Evolutionary conservation across 2,329 filamentous ascomycete species (phyloP).

Genomic region (Ophiostoma perfectum): DNA sequence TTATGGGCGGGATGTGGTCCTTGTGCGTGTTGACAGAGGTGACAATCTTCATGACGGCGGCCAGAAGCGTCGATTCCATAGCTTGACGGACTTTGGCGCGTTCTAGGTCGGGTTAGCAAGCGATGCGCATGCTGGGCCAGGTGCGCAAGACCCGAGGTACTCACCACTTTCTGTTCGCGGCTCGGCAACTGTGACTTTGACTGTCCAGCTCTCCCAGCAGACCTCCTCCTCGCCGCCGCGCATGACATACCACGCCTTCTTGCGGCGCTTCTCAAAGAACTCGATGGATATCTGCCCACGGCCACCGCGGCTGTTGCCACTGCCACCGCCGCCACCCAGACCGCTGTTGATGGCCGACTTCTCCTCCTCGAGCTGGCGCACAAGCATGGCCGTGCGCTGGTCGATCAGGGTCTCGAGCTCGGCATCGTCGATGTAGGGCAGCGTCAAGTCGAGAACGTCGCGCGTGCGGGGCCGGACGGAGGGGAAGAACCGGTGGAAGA

Average conservation of each 20-base stretch:
- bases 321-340: slow-evolving; percentile 29
- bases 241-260: slow-evolving; percentile 69
- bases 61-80: slow-evolving; percentile 84
- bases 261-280: slow-evolving; percentile 90
- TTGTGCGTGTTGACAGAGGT: slow-evolving; percentile 82
- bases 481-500: slow-evolving; percentile 97
- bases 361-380: slow-evolving; percentile 67
- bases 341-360: slow-evolving; percentile 34
- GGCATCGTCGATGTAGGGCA: slow-evolving; percentile 83
- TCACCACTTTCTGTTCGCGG: slow-evolving; percentile 68
- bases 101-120: slow-evolving; percentile 48
- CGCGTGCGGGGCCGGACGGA: slow-evolving; percentile 74
- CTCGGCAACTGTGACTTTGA: slow-evolving; percentile 89
- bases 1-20: slow-evolving; percentile 95
- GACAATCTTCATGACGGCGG: slow-evolving; percentile 84
- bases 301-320: slow-evolving; percentile 43
- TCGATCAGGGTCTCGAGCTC: slow-evolving; percentile 93
- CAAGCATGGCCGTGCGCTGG: slow-evolving; percentile 71
- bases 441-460: slow-evolving; percentile 83
- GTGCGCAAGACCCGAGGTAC: neutral
- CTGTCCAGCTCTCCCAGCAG: slow-evolving; percentile 93
- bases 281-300: slow-evolving; percentile 78
- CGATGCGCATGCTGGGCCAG: too few species aligned
- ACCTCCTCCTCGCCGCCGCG: slow-evolving; percentile 75
- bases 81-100: slow-evolving; percentile 80